Conservation (phyloP, 2,329 filamentous ascomycete species). For the Spiromastix sp. region DNA sequence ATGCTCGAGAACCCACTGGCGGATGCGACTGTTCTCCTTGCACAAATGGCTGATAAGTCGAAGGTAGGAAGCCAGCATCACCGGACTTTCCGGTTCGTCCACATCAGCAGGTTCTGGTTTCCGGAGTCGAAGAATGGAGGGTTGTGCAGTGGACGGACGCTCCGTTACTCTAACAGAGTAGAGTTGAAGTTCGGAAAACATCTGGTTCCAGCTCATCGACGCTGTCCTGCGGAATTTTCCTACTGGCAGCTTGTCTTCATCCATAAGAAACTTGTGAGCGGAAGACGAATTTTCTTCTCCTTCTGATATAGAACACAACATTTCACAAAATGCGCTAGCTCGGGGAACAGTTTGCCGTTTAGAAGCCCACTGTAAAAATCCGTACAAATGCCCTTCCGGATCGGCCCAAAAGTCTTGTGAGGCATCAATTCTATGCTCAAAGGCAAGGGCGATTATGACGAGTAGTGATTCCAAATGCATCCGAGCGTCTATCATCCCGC, state of each 20-base stretch:
- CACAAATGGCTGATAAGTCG: conserved; percentile 76
- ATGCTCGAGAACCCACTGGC: conserved; percentile 61
- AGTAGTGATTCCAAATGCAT: conserved; percentile 78
- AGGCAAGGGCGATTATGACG: conserved; percentile 83
- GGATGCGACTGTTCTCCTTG: conserved; percentile 59
- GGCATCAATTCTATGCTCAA: conserved; percentile 73
- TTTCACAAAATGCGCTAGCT: conserved; percentile 92
- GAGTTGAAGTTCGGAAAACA: conserved; percentile 79
- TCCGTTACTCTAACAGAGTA: conserved; percentile 73
- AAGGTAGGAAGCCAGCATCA: conserved; percentile 93
- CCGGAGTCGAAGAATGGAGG: conserved; percentile 45
- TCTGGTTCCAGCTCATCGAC: conserved; percentile 85
- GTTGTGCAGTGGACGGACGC: conserved; percentile 49
- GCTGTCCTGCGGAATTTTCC: conserved; percentile 72
- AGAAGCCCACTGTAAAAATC: conserved; percentile 96
- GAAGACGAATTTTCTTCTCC: conserved; percentile 72
- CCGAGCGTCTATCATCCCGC: conserved; percentile 30
- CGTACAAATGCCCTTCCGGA: conserved; percentile 82
- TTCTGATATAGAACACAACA: conserved; percentile 79
- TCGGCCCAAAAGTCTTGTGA: conserved; percentile 87
- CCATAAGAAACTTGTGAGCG: conserved; percentile 72
- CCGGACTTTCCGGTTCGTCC: conserved; percentile 86
- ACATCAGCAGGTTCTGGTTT: conserved; percentile 57
- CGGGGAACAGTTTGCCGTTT: conserved; percentile 90
- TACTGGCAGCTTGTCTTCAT: conserved; percentile 64